Percentiles rank a stretch among this genome's conserved stretches.
Conservation (phyloP, 257 asterid species). For the Parsonsia alboflavescens region DNA sequence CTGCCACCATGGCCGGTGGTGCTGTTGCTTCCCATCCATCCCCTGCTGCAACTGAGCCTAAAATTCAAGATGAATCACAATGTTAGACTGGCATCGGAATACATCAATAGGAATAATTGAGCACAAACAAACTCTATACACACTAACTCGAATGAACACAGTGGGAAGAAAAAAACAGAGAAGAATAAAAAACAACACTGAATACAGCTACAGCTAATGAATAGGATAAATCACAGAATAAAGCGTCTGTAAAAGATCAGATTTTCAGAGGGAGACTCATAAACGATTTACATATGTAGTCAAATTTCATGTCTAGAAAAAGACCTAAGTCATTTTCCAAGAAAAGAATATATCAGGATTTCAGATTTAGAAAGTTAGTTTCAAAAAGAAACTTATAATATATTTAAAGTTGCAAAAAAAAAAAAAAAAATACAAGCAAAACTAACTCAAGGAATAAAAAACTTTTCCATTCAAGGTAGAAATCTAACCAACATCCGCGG, state of each 20-base stretch:
- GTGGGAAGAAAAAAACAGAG: background rate
- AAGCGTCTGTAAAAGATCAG: background rate
- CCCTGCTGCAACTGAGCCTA: slow-evolving; percentile 16
- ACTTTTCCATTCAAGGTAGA: background rate
- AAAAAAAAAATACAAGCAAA: no score
- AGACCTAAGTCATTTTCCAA: no score
- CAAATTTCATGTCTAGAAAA: no score
- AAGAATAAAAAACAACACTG: background rate
- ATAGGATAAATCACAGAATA: no score
- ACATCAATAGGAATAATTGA: background rate
- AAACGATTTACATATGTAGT: background rate
- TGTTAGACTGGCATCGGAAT: background rate
- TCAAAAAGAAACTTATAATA: background rate
- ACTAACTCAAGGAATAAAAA: background rate
- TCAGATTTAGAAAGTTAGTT: no score
- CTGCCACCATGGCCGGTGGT: slow-evolving; percentile 35
- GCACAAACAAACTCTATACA: no score
- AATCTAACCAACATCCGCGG: slow-evolving; percentile 21
- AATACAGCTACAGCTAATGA: background rate
- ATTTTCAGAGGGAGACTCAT: no score
- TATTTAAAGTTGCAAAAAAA: no score
- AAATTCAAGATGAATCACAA: background rate
- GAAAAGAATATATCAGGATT: background rate
- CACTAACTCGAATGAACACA: background rate
- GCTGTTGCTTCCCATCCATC: slow-evolving; percentile 60